Evolutionary conservation across 768 basidiomycete genomes (phyloP), one percentile per base, ranked within the genome.

Genomic region (Boletus subcaerulescens): DNA sequence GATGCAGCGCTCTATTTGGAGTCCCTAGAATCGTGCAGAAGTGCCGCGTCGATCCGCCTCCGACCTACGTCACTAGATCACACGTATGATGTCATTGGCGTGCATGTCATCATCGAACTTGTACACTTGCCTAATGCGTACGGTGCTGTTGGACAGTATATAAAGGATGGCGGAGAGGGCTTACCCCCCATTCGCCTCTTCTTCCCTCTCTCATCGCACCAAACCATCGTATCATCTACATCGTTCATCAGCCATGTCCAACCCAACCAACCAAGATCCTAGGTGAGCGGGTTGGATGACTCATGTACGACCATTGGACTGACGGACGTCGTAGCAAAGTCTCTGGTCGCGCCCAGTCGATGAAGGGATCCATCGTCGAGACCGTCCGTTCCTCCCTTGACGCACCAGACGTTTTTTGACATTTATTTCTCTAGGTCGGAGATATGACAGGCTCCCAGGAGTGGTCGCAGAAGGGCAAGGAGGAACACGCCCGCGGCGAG

Each of bases 401-500:
- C 3, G 15, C 3, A 4, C 7, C 11, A 4, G 20, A n/a, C 15
- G 2, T 4, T 9, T 2, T 6, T 32, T 45, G 31, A 56, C 26
- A n/a, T 48, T 18, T 44, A n/a, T 48, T 18, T 44, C 5, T n/a
- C 3, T 38, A 71, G 62, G 60, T 76, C 48, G 81, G 80, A 50
- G 72, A 82, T 50, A 13, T 74, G 59, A 73, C 71, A 20, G 81
- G 82, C 29, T 61, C 70, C 9, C 56, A 70, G 57, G 53, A 71
- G 2, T 82, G 78, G 82, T 43, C 63, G 45, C 61, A 74, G 48
- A 66, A 76, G 42, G 81, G 81, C 14, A 76, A 76, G 46, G 65
- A 84, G 44, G 82, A 83, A 60, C 81, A 83, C 53, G 65, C 65
- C 15, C 64, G 73, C 60, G 81, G 80, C 53, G 76, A 81, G 67